Evolutionary conservation across 306 rosid genomes (phyloP).

Genomic region (Cicer bijugum): DNA sequence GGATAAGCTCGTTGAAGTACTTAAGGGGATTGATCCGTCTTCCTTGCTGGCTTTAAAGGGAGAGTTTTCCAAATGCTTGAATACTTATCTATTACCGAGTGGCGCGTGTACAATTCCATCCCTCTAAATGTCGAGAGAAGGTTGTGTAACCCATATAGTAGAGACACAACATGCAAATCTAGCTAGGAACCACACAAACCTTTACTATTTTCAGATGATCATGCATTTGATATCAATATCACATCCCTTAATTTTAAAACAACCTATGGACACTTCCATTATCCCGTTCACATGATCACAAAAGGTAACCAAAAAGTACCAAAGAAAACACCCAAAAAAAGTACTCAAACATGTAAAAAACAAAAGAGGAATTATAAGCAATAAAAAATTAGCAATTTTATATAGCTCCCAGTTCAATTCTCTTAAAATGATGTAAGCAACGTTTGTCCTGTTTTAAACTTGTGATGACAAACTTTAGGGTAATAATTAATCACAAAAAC

Average conservation of each 20-base stretch:
- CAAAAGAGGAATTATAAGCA: background rate
- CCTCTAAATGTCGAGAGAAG: background rate
- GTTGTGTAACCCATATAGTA: background rate
- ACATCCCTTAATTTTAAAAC: background rate
- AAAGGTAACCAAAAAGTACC: background rate
- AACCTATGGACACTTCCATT: background rate
- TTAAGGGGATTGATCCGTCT: no score
- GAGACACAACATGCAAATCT: background rate
- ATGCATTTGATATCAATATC: constrained; percentile 3
- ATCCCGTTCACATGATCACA: background rate
- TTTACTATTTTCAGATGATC: background rate
- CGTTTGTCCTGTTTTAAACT: background rate
- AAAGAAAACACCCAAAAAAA: background rate
- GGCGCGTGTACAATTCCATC: background rate
- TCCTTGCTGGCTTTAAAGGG: no score
- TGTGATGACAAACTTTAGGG: background rate
- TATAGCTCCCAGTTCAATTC: constrained; percentile 10
- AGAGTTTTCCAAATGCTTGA: no score
- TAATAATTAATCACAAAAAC: constrained; percentile 19
- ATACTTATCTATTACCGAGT: background rate
- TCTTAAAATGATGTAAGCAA: constrained; percentile 8
- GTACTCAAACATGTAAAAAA: constrained; percentile 3
- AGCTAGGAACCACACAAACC: constrained; percentile 7
- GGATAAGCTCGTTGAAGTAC: no score
- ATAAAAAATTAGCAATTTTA: background rate